Evolutionary conservation across 805 yeast genomes (phyloP), one percentile per base, ranked within the genome.

Genomic region (Jamesozyma rosinii): DNA sequence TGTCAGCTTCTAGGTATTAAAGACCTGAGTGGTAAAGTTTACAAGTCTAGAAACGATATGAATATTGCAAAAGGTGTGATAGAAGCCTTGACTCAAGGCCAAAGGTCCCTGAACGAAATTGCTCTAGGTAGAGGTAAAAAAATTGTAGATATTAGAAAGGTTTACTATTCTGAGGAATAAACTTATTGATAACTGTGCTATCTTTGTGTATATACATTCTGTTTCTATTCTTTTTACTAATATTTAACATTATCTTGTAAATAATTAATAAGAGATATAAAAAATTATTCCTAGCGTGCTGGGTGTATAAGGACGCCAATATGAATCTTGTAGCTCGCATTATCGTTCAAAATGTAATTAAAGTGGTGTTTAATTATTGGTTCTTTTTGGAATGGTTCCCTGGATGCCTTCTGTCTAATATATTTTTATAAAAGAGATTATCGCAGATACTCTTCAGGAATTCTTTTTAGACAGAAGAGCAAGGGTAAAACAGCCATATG

Each of bases 81-180:
- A 46, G 94, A 86, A 62, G 96, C 96, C 1, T 74, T 92, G 51
- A 50, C 57, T 6, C 70, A 74, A 41, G 77, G 79, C 56, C 97
- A 89, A 66, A 77, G 76, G 50, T 75, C 94, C 2, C 73, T 86
- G 54, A 94, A 85, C 55, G 95, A 88, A 54, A 74, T 90, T 61
- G 96, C 97, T 4, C 72, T 80, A 41, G 83, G 81, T 54, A 79
- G 98, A 68, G 98, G 98, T 49, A 90, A 90, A 76, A 87, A 87
- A 74, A 75, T 90, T 58, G 88, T 87, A 32, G 97, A 92, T 65
- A 81, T 92, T 59, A 82, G 94, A 65, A 85, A 83, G 69, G 79
- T 86, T 35, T 92, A 90, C 70, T 88, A 87, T 64, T 76, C 84
- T n/a, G 45, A 40, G 19, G 35, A 21, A 37, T 4, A 19, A 32